Evolutionary conservation across 2,329 filamentous ascomycete species (phyloP).

Genomic region (Fusarium begoniae): DNA sequence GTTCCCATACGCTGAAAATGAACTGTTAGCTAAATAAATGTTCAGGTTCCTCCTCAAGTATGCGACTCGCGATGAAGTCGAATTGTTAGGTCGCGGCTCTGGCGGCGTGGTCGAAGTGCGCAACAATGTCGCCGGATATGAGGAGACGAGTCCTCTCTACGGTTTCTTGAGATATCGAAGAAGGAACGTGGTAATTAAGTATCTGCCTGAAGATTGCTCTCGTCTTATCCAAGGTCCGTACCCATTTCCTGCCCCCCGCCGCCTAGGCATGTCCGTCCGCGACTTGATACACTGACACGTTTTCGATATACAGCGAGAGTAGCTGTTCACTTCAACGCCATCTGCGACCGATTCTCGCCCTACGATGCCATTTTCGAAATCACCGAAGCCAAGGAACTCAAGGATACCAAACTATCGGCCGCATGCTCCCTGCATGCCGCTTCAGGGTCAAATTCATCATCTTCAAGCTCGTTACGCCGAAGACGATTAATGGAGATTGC

Average conservation of each 20-base stretch:
- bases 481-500: constrained; percentile 88
- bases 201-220: constrained; percentile 89
- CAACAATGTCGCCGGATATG: constrained; percentile 78
- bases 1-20: neutral
- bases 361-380: constrained; percentile 89
- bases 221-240: constrained; percentile 87
- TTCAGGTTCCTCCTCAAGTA: constrained; percentile 95
- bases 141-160: constrained; percentile 88
- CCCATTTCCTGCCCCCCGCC: neutral
- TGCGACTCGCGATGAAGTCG: constrained; percentile 85
- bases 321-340: constrained; percentile 73
- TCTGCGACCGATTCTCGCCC: constrained; percentile 79
- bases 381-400: constrained; percentile 77
- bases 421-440: constrained; percentile 91
- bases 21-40: constrained; percentile 6
- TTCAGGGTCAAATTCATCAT: constrained; percentile 85
- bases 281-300: constrained; percentile 22
- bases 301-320: constrained; percentile 72
- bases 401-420: constrained; percentile 86
- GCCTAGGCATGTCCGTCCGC: neutral
- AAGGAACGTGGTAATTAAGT: constrained; percentile 91
- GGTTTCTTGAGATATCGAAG: constrained; percentile 90
- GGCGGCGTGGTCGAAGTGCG: constrained; percentile 88
- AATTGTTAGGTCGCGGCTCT: constrained; percentile 77
- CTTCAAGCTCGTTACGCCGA: constrained; percentile 79